Evolutionary conservation across 2,329 filamentous ascomycete species (phyloP).

Genomic region (Dothideomycetes sp.): DNA sequence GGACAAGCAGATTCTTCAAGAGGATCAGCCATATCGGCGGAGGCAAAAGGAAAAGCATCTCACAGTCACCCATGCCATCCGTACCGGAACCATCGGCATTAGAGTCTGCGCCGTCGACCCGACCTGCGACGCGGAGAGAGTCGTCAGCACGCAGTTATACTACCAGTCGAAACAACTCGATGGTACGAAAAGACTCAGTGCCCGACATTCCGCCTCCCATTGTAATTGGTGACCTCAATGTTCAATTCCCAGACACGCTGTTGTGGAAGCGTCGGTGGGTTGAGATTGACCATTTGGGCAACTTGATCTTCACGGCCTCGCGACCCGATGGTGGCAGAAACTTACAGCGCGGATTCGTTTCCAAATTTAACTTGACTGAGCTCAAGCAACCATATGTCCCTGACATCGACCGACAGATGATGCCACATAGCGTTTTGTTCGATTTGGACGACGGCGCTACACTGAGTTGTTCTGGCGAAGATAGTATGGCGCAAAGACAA

Average conservation of each 20-base stretch:
- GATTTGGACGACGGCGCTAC: conserved; percentile 49
- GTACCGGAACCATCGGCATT: neutral
- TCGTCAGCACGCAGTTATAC: neutral
- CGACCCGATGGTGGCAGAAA: conserved; percentile 31
- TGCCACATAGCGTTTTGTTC: conserved; percentile 70
- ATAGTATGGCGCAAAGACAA: conserved; percentile 40
- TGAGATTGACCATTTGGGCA: conserved; percentile 73
- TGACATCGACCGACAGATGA: conserved; percentile 83
- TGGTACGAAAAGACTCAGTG: conserved; percentile 4
- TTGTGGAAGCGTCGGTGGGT: conserved; percentile 92
- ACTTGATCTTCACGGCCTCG: conserved; percentile 65
- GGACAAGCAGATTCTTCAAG: conserved; percentile 52
- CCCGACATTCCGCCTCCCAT: conserved; percentile 43
- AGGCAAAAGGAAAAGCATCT: conserved; percentile 39
- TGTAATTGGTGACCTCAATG: conserved; percentile 81
- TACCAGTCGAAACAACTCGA: too few species aligned
- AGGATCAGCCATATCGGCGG: conserved; percentile 39
- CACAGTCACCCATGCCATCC: conserved; percentile 11
- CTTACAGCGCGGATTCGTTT: conserved; percentile 50
- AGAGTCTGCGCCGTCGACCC: neutral
- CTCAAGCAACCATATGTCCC: conserved; percentile 71
- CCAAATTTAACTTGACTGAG: conserved; percentile 77
- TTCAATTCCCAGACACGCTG: conserved; percentile 92
- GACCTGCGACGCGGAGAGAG: too few species aligned
- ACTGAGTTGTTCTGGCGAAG: conserved; percentile 53